A percentile compares a stretch with the other conserved stretches of the same genome.
phyloP scores from a whole-genome alignment of 2,329 filamentous ascomycete genomes.

The Phialophora chinensis region DNA sequence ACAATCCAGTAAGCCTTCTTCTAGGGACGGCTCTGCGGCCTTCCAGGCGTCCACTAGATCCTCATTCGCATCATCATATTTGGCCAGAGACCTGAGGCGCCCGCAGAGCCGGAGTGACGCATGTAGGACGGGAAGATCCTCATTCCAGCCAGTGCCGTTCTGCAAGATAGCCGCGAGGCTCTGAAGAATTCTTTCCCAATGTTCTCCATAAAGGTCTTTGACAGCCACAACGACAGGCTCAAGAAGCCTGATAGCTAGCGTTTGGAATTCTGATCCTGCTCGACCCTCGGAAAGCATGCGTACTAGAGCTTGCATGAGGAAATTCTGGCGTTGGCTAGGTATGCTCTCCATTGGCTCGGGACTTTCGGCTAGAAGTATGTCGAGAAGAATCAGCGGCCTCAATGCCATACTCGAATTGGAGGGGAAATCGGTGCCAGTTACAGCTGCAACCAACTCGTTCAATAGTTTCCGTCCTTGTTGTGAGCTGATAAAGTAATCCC shows the following conservation, averaged over 20 bases:
- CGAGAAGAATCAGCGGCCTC: conserved; percentile 58
- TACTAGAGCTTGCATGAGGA: conserved; percentile 79
- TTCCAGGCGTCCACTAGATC: conserved; percentile 79
- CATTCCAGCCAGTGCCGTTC: conserved; percentile 54
- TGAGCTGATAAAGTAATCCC: conserved; percentile 55
- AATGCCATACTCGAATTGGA: conserved; percentile 9
- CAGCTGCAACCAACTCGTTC: conserved; percentile 66
- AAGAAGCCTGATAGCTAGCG: conserved; percentile 53
- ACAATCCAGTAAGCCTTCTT: conserved; percentile 55
- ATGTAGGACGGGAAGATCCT: conserved; percentile 68
- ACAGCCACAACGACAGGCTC: conserved; percentile 71
- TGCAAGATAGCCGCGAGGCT: conserved; percentile 66
- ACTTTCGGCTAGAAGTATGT: conserved; percentile 58
- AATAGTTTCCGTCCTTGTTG: conserved; percentile 59
- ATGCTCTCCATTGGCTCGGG: conserved; percentile 56
- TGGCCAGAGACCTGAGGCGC: conserved; percentile 63
- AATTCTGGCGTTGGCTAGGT: conserved; percentile 71
- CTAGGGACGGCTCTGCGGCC: conserved; percentile 63
- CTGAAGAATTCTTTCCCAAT: conserved; percentile 74
- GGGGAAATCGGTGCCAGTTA: conserved; percentile 53
- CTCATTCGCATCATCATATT: conserved; percentile 67
- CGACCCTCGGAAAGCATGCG: conserved; percentile 65
- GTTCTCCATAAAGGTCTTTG: conserved; percentile 81
- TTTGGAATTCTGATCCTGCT: conserved; percentile 45
- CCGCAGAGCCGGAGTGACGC: conserved; percentile 74